A percentile compares a stretch with the other conserved stretches of the same genome.
These are phyloP conservation scores for Nephromyces sp. DNA, from an alignment of 169 alveolate genomes.

Conservation along the genomic window DNA sequence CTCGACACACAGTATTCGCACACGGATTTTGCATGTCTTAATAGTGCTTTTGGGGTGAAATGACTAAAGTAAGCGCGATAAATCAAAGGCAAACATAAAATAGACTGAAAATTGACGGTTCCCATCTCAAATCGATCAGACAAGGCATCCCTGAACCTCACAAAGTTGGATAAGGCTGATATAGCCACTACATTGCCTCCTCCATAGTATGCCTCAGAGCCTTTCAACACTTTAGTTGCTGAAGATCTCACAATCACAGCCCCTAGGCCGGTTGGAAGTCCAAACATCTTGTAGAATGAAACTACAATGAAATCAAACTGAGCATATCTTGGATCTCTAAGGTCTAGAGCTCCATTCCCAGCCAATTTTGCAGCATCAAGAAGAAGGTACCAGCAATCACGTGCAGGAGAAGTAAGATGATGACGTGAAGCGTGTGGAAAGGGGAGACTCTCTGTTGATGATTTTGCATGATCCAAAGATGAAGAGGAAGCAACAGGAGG, in stretches of 20 bases:
- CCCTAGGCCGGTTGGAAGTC: constrained; percentile 52
- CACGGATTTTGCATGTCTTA: not conserved
- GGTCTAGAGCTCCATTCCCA: constrained; percentile 19
- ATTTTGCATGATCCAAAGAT: too few relatives aligned
- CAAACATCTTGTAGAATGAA: constrained; percentile 44
- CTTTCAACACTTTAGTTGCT: not conserved
- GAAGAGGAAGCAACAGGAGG: too few relatives aligned
- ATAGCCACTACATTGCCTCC: constrained; percentile 44
- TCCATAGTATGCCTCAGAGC: constrained; percentile 28
- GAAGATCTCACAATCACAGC: constrained; percentile 25
- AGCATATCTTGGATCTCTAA: constrained; percentile 18
- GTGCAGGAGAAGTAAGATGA: too few relatives aligned
- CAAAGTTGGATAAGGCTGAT: constrained; percentile 6
- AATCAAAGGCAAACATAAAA: constrained; percentile 37
- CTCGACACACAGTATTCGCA: not conserved
- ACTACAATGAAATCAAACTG: constrained; percentile 44
- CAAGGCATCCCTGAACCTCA: not conserved
- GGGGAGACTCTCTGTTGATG: too few relatives aligned
- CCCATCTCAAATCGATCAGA: not conserved
- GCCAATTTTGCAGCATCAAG: constrained; percentile 49
- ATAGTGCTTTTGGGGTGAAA: not conserved
- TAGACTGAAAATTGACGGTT: constrained; percentile 23
- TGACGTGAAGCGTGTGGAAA: too few relatives aligned
- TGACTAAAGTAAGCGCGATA: constrained; percentile 15
- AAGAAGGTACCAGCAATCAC: not conserved